Evolutionary conservation across 176 grass and related monocot genomes (phyloP), one percentile per base, ranked within the genome.

Genomic region (Oryza nivara): DNA sequence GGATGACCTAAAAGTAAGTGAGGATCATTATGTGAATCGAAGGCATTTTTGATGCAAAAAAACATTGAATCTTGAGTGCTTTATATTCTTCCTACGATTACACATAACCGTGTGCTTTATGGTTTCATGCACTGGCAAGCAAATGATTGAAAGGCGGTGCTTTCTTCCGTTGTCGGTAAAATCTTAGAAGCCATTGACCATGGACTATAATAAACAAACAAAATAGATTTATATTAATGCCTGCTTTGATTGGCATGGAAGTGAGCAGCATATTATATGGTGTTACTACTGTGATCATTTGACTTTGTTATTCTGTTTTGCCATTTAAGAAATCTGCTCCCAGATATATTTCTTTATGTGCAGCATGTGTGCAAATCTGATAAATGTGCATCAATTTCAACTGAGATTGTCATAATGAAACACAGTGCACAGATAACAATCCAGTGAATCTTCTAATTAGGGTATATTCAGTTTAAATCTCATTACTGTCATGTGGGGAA

Each of bases 141-240:
- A 82, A 69, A 73, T 78, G 13, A 68, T 86, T 20, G 47, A 67
- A 49, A 7, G 56, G 56, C n/a, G 32, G 20, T 60, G n/a, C 14
- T 52, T 68, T 86, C 5, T 34, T 36, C 32, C 43, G 6, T 52
- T 30, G 0, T 76, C 49, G 30, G 34, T 72, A 17, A 54, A 61
- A 74, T 61, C n/a, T n/a, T 47, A 36, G 30, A 9, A 40, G 46
- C 7, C 80, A 74, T 68, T 78, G 63, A 52, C 41, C 26, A 64
- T 86, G 34, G 52, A 51, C 26, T 63, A 69, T 46, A 74, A 46
- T 79, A 79, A 51, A 79, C 67, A 68, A 70, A 73, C 13, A 65
- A 68, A 15, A 73, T 70, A 79, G 5, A 76, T 20, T 63, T 87
- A 65, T 65, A 75, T 44, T 80, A 64, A 70, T 83, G 80, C 28